Percentiles rank a stretch among this genome's conserved stretches.
These are phyloP conservation scores for Xylariaceae sp. DNA, from an alignment of 2,329 filamentous ascomycete genomes.

Conservation along the genomic window DNA sequence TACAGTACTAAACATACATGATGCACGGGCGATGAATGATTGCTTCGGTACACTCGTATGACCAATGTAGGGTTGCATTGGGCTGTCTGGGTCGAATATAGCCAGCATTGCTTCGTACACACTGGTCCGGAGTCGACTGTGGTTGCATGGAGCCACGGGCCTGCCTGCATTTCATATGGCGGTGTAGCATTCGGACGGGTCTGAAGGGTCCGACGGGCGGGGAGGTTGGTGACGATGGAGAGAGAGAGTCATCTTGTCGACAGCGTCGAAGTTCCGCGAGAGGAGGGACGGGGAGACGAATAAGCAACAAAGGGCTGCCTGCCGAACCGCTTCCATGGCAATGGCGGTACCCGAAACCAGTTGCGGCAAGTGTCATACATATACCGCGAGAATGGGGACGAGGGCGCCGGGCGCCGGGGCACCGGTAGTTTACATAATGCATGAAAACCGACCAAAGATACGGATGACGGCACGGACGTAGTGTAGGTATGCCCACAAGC, in stretches of 20 bases:
- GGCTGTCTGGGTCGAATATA: constrained; percentile 18
- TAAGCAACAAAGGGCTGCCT: neutral
- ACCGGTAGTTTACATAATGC: constrained; percentile 3
- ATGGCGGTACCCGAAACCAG: constrained; percentile 1
- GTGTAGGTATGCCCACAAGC: too few relatives aligned
- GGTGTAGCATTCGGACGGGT: constrained; percentile 14
- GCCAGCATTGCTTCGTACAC: constrained; percentile 5
- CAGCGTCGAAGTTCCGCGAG: neutral
- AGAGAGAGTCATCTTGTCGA: neutral
- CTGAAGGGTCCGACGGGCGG: constrained; percentile 3
- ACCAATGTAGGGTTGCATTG: constrained; percentile 17
- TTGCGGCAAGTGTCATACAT: constrained; percentile 7
- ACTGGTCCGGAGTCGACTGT: constrained; percentile 18
- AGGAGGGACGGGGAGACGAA: constrained; percentile 3
- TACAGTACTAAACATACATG: constrained; percentile 1
- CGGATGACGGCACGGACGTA: too few relatives aligned
- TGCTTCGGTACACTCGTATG: constrained; percentile 10
- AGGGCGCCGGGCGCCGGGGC: constrained; percentile 4
- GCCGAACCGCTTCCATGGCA: constrained; percentile 7
- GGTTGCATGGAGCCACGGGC: constrained; percentile 18
- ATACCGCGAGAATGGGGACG: neutral
- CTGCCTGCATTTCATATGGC: constrained; percentile 16
- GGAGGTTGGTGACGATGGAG: neutral
- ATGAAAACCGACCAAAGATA: neutral
- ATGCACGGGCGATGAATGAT: neutral